Evolutionary conservation across 140 eudicot genomes (phyloP), one percentile per base, ranked within the genome.

Genomic region (Stevia rebaudiana): DNA sequence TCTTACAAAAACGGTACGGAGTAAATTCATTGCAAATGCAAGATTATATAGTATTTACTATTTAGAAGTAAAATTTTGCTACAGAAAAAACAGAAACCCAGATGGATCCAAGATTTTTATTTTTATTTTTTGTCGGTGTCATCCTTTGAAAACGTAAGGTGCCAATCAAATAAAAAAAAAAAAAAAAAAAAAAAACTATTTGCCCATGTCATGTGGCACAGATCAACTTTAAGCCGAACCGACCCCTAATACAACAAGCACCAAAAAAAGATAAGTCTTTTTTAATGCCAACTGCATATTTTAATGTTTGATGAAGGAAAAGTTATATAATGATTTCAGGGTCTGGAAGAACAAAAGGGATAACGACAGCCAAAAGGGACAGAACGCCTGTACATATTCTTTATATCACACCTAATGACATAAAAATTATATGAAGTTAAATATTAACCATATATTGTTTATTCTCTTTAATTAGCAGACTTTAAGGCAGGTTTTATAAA

Each of bases 281-380:
- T 10, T 22, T 11, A 11, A 24, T 55, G 23, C 30, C 12, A 25
- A 28, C 11, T 56, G 37, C 10, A 56, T 56, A 39, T 9, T 47
- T 39, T 68, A 54, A 17, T 16, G 19, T 67, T 53, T 23, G 37
- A 67, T 0, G 53, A 36, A 19, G 43, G 13, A 54, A 39, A 67
- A 13, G 16, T 33, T 39, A 6, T 33, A 17, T 65, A 50, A 47
- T 37, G 13, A 51, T 68, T 22, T 40, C 35, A 37, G 13, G 19
- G 51, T 37, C 44, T 15, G 52, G 37, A 67, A 51, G 60, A 65
- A 33, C 5, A 66, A 66, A 51, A 21, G 40, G 62, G 62, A 50
- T 35, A 51, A 37, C 31, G 54, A 67, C 73, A 40, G 63, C 55
- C 54, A 67, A 67, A 67, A 37, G 51, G 17, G 61, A 35, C 41